Base-by-base conservation (phyloP, 164 flowering plant genomes). In the Piper betle region DNA sequence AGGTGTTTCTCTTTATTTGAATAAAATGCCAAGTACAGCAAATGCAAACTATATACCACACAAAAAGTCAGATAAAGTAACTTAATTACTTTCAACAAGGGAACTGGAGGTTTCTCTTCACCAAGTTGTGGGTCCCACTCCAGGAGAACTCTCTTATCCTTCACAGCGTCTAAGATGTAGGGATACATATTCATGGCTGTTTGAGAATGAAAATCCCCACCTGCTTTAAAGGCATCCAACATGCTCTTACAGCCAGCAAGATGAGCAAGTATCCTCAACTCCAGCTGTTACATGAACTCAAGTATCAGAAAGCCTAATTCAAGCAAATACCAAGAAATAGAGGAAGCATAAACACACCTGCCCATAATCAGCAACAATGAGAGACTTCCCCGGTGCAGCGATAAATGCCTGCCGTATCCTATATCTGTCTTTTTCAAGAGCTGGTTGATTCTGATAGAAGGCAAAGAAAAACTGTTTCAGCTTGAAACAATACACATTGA, bases 181-280 rank as follows among this genome's bases (percentile, higher is more conserved):
- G 86, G 78, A 73, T 90, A 93, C 99, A 93, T 93, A 70, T 86
- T 88, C 96, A 94, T 82, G 59, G 99, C 99, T 25, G 99, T 94
- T 69, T 97, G 85, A 37, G 97, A 94, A 75, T 94, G 97, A 70
- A 94, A 94, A 76, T 94, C 99, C 64, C 99, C 99, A 69, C 99
- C 97, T 57, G 97, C 96, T 77, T 75, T 74, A 70, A 94, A 94
- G 62, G 99, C 99, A 52, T 84, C 83, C 78, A 85, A 59, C 99
- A 94, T 94, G 79, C 99, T 94, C 80, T 78, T 77, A 75, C 99
- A 94, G 69, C 85, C 67, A 6, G 99, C 79, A 66, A 94, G 90
- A 78, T 94, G 99, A 48, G 96, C 99, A 60, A 94, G 87, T 71
- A 94, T 86, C 75, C 99, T 80, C 46, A 91, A 91, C 75, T 94